Conservation (phyloP, 1,139 yeast genomes). For the Magnusiomyces sp. region DNA sequence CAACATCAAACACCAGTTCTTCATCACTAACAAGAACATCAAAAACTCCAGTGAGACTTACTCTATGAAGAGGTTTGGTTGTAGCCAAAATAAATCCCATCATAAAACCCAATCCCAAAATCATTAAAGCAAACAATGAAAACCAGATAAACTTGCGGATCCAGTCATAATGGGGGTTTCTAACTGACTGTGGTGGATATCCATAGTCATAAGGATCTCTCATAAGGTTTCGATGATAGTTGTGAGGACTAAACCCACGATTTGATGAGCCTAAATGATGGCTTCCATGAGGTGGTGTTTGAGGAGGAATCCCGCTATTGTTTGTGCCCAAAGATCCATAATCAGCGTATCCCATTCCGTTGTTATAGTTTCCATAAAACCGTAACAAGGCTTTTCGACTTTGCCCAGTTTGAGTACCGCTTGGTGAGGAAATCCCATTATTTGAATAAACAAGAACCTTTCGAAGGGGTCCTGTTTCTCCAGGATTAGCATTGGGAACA, state of each 20-base stretch:
- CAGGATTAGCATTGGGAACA: no score
- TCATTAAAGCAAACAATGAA: slow-evolving; percentile 21
- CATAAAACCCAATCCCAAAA: slow-evolving; percentile 50
- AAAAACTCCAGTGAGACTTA: slow-evolving; percentile 50
- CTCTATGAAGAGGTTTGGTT: slow-evolving; percentile 69
- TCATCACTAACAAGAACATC: slow-evolving; percentile 77
- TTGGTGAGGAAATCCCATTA: not conserved
- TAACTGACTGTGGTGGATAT: no score
- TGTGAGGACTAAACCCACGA: slow-evolving; percentile 22
- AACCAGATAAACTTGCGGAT: slow-evolving; percentile 28
- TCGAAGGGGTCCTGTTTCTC: slow-evolving; percentile 22
- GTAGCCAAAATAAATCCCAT: slow-evolving; percentile 83
- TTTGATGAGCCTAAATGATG: no score
- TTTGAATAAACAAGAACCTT: not conserved
- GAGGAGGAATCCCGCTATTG: no score
- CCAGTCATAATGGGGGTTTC: slow-evolving; percentile 17
- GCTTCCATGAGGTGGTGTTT: no score
- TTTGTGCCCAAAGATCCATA: not conserved
- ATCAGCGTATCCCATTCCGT: not conserved
- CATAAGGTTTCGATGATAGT: slow-evolving; percentile 21
- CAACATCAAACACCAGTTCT: slow-evolving; percentile 72
- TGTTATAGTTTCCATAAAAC: not conserved
- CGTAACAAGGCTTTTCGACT: no score
- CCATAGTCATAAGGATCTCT: no score
- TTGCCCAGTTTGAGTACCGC: slow-evolving; percentile 7